Percentiles rank a stretch among this genome's conserved stretches.
These are phyloP conservation scores for Phytophthora chlamydospora DNA, from an alignment of 352 stramenopile species.

Conservation along the genomic window DNA sequence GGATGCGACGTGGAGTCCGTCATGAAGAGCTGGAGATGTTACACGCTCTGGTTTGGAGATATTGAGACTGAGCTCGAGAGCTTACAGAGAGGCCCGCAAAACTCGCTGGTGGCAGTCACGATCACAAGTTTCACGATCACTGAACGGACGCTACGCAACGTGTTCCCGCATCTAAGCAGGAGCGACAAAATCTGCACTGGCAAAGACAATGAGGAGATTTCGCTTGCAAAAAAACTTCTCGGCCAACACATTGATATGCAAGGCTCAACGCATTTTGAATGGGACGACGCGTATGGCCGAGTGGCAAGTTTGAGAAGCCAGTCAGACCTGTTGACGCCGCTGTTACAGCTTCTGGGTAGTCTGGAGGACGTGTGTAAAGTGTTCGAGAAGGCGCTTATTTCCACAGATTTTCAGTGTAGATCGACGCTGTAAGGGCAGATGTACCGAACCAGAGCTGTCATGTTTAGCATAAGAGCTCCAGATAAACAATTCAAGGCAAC, in stretches of 20 bases:
- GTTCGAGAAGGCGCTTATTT: constrained; percentile 12
- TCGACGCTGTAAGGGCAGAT: too few species aligned
- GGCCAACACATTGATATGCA: constrained; percentile 7
- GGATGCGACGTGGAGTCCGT: not conserved
- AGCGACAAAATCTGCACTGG: too few species aligned
- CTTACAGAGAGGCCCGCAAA: not conserved
- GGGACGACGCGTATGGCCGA: not conserved
- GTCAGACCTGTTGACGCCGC: constrained; percentile 12
- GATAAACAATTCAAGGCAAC: too few species aligned
- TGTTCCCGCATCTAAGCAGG: not conserved
- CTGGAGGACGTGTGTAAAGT: constrained; percentile 6
- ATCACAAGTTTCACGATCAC: not conserved
- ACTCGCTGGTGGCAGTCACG: not conserved
- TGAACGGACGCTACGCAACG: not conserved
- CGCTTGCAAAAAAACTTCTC: not conserved
- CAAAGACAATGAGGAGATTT: too few species aligned
- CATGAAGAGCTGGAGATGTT: not conserved
- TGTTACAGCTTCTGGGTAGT: not conserved
- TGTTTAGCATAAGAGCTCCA: too few species aligned
- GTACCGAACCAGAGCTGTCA: too few species aligned
- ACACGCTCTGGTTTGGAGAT: not conserved
- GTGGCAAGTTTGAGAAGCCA: not conserved
- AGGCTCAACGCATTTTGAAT: constrained; percentile 10
- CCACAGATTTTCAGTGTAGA: constrained; percentile 1
- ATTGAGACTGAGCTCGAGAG: not conserved